Percentiles rank a stretch among this genome's conserved stretches.
phyloP scores from a whole-genome alignment of 345 rosid genomes.

The Rhodomyrtus tomentosa region DNA sequence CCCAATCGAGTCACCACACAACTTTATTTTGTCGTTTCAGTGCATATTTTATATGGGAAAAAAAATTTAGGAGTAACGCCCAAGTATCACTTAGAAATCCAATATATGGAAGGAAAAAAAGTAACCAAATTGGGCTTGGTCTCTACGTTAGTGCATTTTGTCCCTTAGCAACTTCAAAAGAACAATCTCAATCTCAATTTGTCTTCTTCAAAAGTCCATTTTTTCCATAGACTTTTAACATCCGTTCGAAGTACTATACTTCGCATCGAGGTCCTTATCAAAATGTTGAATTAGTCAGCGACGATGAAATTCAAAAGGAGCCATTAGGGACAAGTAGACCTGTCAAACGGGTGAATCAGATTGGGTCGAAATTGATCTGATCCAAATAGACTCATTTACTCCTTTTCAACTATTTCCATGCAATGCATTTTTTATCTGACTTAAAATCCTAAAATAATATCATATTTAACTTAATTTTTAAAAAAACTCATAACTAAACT shows the following conservation, averaged over 20 bases:
- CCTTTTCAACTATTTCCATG: too few relatives aligned
- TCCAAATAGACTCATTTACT: too few relatives aligned
- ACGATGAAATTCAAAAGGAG: not conserved
- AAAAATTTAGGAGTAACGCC: too few relatives aligned
- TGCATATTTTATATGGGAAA: not conserved
- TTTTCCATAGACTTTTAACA: too few relatives aligned
- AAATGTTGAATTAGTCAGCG: too few relatives aligned
- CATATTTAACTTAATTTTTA: too few relatives aligned
- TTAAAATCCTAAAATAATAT: too few relatives aligned
- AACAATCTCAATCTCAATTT: not conserved
- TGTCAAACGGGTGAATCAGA: too few relatives aligned
- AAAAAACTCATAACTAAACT: too few relatives aligned
- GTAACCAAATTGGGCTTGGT: not conserved
- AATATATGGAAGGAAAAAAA: not conserved
- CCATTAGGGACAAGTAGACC: not conserved
- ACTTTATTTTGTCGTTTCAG: not conserved
- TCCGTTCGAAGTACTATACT: too few relatives aligned
- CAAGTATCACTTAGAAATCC: not conserved
- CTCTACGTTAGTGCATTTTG: not conserved
- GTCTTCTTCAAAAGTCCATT: not conserved
- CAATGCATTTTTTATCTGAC: too few relatives aligned
- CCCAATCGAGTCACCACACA: not conserved
- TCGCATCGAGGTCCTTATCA: not conserved
- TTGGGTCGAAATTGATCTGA: too few relatives aligned
- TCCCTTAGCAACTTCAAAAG: not conserved